phyloP scores from a whole-genome alignment of 345 rosid species.

The Populus ilicifolia region DNA sequence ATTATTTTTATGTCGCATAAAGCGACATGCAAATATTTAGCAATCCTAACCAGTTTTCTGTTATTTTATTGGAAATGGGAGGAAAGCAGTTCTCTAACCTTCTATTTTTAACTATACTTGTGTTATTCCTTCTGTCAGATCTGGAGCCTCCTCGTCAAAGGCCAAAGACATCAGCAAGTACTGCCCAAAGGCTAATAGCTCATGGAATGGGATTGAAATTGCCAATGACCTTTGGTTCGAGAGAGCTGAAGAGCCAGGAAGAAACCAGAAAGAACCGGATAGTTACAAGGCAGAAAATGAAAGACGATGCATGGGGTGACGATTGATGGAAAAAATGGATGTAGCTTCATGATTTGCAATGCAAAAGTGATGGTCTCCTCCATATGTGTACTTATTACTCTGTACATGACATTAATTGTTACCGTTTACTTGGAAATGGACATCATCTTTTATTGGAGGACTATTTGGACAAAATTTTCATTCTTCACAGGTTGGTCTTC shows the following conservation, averaged over 20 bases:
- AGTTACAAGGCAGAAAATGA: conserved; percentile 65
- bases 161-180: conserved; percentile 84
- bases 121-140: conserved; percentile 38
- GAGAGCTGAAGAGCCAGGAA: conserved; percentile 70
- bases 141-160: conserved; percentile 84
- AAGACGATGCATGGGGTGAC: conserved; percentile 86
- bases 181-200: conserved; percentile 90
- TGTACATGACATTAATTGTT: too few species aligned
- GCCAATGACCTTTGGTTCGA: conserved; percentile 55
- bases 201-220: conserved; percentile 87
- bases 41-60: not conserved
- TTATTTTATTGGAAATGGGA: not conserved
- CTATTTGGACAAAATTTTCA: too few species aligned
- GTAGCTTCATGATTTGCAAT: too few species aligned
- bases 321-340: not conserved
- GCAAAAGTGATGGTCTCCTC: too few species aligned
- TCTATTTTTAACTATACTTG: not conserved
- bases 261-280: conserved; percentile 80
- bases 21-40: not conserved
- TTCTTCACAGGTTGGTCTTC: too few species aligned
- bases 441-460: too few species aligned
- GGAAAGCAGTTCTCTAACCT: not conserved
- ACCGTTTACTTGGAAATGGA: too few species aligned
- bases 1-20: not conserved
- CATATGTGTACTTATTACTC: too few species aligned